A percentile compares a stretch with the other conserved stretches of the same genome.
Conservation (phyloP, 305 asterid genomes). For the Fraxinus baroniana region DNA sequence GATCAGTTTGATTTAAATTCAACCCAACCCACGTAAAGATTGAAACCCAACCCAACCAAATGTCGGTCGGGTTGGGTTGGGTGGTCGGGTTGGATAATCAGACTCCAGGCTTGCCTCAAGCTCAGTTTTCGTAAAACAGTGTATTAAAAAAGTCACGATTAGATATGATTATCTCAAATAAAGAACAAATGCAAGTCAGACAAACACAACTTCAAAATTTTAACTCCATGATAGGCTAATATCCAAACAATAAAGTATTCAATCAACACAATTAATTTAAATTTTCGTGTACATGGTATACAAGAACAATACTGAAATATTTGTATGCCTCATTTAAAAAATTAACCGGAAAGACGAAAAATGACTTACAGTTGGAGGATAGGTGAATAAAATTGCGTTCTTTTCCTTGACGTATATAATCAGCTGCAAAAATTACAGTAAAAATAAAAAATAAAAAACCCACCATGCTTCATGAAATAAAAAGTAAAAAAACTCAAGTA, state of each 20-base stretch:
- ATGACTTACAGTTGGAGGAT: constrained; percentile 75
- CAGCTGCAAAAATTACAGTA: constrained; percentile 40
- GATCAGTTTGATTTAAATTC: too few relatives aligned
- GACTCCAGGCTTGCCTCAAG: too few relatives aligned
- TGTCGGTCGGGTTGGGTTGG: too few relatives aligned
- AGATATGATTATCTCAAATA: not conserved
- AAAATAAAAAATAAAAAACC: not conserved
- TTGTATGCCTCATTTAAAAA: constrained; percentile 14
- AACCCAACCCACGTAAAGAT: too few relatives aligned
- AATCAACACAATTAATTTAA: not conserved
- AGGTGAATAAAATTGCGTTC: constrained; percentile 77
- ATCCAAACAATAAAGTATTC: not conserved
- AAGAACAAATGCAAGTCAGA: not conserved
- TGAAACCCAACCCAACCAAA: too few relatives aligned
- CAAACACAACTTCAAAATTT: not conserved
- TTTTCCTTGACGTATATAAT: constrained; percentile 65
- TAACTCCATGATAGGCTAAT: not conserved
- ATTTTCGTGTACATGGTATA: not conserved
- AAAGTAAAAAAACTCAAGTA: not conserved
- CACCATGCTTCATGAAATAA: too few relatives aligned
- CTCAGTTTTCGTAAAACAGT: not conserved
- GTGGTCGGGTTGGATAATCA: too few relatives aligned
- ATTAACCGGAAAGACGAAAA: constrained; percentile 8
- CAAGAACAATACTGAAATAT: constrained; percentile 3
- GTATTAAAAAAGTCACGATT: not conserved